phyloP scores from a whole-genome alignment of 768 basidiomycete species.

The Leccinum obscurum region DNA sequence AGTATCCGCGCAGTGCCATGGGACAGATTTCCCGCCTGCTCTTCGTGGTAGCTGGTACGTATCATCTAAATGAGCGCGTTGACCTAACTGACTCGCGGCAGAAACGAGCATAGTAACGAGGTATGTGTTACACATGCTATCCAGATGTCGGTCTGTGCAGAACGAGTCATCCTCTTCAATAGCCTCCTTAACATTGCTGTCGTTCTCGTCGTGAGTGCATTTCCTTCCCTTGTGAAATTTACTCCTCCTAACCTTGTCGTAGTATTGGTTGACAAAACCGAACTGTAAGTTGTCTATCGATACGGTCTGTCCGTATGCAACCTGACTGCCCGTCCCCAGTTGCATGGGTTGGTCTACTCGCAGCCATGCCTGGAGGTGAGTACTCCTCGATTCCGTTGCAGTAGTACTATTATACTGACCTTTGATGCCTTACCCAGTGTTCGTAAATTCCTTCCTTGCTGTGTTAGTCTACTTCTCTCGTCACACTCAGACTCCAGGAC shows the following conservation, averaged over 20 bases:
- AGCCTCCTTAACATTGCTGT: conserved; percentile 13
- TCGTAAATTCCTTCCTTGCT: conserved; percentile 17
- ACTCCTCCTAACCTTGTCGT: background rate
- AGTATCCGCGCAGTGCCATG: conserved; percentile 6
- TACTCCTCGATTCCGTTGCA: too few relatives aligned
- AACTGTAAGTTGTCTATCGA: conserved; percentile 7
- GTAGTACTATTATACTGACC: background rate
- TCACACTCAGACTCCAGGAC: background rate
- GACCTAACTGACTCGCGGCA: conserved; percentile 8
- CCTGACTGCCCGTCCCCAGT: conserved; percentile 4
- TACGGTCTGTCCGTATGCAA: background rate
- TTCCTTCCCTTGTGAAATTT: background rate
- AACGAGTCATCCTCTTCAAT: background rate
- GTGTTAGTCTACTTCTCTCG: conserved; percentile 13
- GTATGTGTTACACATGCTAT: conserved; percentile 2
- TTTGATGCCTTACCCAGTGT: conserved; percentile 11
- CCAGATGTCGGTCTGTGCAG: background rate
- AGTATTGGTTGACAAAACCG: conserved; percentile 21
- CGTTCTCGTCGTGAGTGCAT: conserved; percentile 15
- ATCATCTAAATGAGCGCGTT: background rate
- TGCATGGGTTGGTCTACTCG: conserved; percentile 18
- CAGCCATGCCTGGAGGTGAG: conserved; percentile 23
- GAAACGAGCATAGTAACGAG: conserved; percentile 18
- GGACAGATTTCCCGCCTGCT: conserved; percentile 4
- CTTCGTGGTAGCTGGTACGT: conserved; percentile 16